Percentiles rank a stretch among this genome's conserved stretches.
Conservation (phyloP, 225 moss, liverwort and hornwort species). For the Neckera pumila region DNA sequence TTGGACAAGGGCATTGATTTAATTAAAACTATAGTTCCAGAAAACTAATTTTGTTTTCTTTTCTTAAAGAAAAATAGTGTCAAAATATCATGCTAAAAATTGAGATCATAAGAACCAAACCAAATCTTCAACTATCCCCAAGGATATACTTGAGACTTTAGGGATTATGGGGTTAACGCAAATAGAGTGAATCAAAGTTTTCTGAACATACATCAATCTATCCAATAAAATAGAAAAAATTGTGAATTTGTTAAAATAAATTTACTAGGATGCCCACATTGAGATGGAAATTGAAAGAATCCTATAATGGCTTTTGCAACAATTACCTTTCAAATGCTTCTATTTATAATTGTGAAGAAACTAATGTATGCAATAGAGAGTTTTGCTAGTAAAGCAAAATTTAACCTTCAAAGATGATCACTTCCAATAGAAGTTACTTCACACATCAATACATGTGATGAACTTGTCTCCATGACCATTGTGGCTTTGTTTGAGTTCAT, state of each 20-base stretch:
- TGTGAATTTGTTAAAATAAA: too few species aligned
- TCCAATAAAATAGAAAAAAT: not conserved
- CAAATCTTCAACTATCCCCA: not conserved
- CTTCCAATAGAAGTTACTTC: not conserved
- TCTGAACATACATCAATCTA: not conserved
- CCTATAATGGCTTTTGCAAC: not conserved
- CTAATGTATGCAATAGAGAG: rapidly evolving
- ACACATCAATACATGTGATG: not conserved
- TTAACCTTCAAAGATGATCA: not conserved
- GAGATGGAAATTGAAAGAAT: not conserved
- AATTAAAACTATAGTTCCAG: not conserved
- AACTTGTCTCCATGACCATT: not conserved
- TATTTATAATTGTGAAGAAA: not conserved
- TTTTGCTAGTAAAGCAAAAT: not conserved
- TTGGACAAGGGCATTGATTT: rapidly evolving
- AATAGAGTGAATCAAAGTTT: not conserved
- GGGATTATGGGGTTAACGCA: rapidly evolving
- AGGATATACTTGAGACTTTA: not conserved
- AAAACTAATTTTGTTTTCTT: not conserved
- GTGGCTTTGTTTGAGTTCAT: not conserved
- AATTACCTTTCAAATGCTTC: not conserved
- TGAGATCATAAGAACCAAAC: not conserved
- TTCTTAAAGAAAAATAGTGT: too few species aligned
- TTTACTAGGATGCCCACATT: rapidly evolving
- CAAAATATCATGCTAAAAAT: not conserved